phyloP scores from a whole-genome alignment of 306 rosid species.

The Begonia peltatifolia region DNA sequence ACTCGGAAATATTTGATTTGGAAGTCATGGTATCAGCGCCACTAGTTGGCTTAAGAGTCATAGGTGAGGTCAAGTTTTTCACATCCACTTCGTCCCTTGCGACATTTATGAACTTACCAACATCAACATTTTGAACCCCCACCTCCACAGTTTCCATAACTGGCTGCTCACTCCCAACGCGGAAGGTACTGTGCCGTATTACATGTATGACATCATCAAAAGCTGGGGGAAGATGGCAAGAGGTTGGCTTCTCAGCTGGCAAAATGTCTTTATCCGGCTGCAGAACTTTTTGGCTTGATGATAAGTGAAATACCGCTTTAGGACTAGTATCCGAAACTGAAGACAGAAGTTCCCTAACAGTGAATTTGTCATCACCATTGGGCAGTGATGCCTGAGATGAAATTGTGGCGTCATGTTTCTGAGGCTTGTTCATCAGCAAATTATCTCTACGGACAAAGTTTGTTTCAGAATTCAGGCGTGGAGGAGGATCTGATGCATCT shows the following conservation, averaged over 20 bases:
- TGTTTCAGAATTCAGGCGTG: slow-evolving; percentile 25
- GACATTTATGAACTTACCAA: slow-evolving; percentile 57
- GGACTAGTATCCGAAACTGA: slow-evolving; percentile 32
- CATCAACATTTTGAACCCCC: slow-evolving; percentile 84
- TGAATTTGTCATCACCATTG: slow-evolving; percentile 66
- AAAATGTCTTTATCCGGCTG: slow-evolving; percentile 40
- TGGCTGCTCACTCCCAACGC: slow-evolving; percentile 81
- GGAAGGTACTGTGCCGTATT: slow-evolving; percentile 91
- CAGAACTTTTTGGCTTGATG: slow-evolving; percentile 32
- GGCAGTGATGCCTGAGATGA: slow-evolving; percentile 23
- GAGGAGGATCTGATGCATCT: slow-evolving; percentile 19
- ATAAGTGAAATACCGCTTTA: slow-evolving; percentile 17
- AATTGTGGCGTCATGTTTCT: slow-evolving; percentile 15
- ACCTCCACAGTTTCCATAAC: slow-evolving; percentile 63
- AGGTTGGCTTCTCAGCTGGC: slow-evolving; percentile 35
- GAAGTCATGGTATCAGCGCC: slow-evolving; percentile 37
- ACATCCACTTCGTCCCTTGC: slow-evolving; percentile 64
- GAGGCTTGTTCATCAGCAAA: slow-evolving; percentile 19
- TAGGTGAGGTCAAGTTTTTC: slow-evolving; percentile 28
- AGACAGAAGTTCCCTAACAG: slow-evolving; percentile 57
- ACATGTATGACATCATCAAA: slow-evolving; percentile 94
- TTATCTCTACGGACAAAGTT: slow-evolving; percentile 25
- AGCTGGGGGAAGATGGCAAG: slow-evolving; percentile 65
- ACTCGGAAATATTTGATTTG: slow-evolving; percentile 32
- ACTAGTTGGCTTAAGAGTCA: slow-evolving; percentile 31